phyloP scores from a whole-genome alignment of 257 asterid genomes.

The Jacaranda copaia region DNA sequence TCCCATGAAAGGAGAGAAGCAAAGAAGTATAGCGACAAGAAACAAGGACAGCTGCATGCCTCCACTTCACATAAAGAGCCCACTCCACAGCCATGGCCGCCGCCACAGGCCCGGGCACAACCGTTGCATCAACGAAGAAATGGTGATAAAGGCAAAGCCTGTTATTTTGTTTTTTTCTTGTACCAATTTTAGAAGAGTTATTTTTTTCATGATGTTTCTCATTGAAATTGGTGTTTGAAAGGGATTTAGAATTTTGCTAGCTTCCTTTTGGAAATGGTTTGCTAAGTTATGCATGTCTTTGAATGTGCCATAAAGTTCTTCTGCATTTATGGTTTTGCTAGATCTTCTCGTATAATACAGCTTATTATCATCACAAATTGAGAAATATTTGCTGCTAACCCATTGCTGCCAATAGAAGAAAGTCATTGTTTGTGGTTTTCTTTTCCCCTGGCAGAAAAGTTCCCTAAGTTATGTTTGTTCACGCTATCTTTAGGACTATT shows the following conservation, averaged over 20 bases:
- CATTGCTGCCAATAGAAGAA: neutral
- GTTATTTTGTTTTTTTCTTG: neutral
- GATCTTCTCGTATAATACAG: neutral
- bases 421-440: neutral
- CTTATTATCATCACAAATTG: neutral
- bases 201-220: neutral
- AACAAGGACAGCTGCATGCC: constrained; percentile 35
- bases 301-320: neutral
- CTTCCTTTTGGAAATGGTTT: neutral
- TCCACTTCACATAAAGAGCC: constrained; percentile 43
- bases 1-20: constrained; percentile 54
- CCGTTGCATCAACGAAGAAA: constrained; percentile 38
- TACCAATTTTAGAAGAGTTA: neutral
- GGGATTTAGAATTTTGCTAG: neutral
- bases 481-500: no score
- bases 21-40: constrained; percentile 39
- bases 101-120: constrained; percentile 32
- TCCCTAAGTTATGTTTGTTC: no score
- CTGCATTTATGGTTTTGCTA: neutral
- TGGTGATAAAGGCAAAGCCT: constrained; percentile 41
- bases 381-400: neutral
- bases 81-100: constrained; percentile 45
- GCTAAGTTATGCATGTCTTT: neutral
- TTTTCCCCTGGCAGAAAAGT: neutral
- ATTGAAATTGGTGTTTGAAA: neutral